Conservation (phyloP, 164 flowering plant genomes). For the Dillenia suffruticosa region DNA sequence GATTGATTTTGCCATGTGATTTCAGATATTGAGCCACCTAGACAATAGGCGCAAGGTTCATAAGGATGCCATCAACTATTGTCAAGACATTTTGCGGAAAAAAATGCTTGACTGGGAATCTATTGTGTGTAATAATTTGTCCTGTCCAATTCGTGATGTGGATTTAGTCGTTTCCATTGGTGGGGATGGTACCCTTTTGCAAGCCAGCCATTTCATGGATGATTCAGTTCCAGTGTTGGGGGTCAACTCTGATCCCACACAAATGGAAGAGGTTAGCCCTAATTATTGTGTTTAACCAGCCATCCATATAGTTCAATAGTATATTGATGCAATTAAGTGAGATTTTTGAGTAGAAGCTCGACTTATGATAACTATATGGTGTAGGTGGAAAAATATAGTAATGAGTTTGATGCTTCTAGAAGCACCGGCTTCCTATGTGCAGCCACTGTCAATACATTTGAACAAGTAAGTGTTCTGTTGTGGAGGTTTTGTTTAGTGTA, state of each 20-base stretch:
- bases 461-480: constrained; percentile 47
- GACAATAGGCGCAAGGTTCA: constrained; percentile 65
- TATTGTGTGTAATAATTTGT: constrained; percentile 40
- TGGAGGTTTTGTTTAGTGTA: too few species aligned
- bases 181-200: constrained; percentile 95
- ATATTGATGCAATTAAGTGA: too few species aligned
- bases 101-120: constrained; percentile 68
- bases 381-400: constrained; percentile 59
- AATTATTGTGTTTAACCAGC: too few species aligned
- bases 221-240: constrained; percentile 82
- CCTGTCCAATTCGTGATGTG: constrained; percentile 55
- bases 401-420: constrained; percentile 84
- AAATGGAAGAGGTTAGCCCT: constrained; percentile 54
- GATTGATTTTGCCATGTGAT: neutral
- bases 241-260: constrained; percentile 95
- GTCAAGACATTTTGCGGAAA: constrained; percentile 58
- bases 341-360: too few species aligned
- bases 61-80: constrained; percentile 58
- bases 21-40: constrained; percentile 52
- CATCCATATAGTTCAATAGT: too few species aligned
- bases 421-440: constrained; percentile 97
- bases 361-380: neutral
- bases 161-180: constrained; percentile 87
- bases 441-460: constrained; percentile 71
- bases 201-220: constrained; percentile 87